Conservation (phyloP, 345 rosid genomes). For the Adansonia digitata region DNA sequence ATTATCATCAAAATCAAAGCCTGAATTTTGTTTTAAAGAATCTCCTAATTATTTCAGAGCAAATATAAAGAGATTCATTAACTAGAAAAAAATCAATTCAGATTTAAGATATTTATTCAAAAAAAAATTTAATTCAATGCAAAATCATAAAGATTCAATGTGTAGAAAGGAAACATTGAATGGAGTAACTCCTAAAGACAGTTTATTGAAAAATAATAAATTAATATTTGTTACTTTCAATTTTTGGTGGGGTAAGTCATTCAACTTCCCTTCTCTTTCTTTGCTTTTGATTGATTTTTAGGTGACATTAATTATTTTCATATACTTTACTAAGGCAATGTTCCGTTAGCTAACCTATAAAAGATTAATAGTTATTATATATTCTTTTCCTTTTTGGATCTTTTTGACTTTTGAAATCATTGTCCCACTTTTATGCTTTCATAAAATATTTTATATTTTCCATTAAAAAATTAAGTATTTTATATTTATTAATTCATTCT, state of each 20-base stretch:
- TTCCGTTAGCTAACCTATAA: conserved; percentile 9
- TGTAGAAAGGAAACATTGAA: too few species aligned
- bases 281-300: conserved; percentile 16
- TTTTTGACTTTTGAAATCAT: conserved; percentile 28
- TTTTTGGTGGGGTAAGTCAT: conserved; percentile 15
- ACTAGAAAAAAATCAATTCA: too few species aligned
- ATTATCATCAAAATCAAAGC: too few species aligned
- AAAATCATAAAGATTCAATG: too few species aligned
- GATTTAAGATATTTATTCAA: too few species aligned
- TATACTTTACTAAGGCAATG: conserved; percentile 2
- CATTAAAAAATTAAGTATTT: not conserved
- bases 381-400: conserved; percentile 10
- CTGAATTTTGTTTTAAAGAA: too few species aligned
- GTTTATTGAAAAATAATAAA: not conserved
- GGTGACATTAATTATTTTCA: conserved; percentile 11
- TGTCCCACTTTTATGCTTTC: conserved; percentile 15
- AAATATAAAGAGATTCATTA: too few species aligned
- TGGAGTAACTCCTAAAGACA: not conserved
- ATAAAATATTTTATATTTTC: not conserved
- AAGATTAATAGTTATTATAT: conserved; percentile 15
- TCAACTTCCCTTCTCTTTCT: conserved; percentile 8
- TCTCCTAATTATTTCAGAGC: too few species aligned
- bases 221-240: not conserved
- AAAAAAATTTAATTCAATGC: too few species aligned
- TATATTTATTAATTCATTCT: not conserved